Evolutionary conservation across 139 green algal species (phyloP), one percentile per base, ranked within the genome.

Genomic region (Raphidocelis subcapitata): DNA sequence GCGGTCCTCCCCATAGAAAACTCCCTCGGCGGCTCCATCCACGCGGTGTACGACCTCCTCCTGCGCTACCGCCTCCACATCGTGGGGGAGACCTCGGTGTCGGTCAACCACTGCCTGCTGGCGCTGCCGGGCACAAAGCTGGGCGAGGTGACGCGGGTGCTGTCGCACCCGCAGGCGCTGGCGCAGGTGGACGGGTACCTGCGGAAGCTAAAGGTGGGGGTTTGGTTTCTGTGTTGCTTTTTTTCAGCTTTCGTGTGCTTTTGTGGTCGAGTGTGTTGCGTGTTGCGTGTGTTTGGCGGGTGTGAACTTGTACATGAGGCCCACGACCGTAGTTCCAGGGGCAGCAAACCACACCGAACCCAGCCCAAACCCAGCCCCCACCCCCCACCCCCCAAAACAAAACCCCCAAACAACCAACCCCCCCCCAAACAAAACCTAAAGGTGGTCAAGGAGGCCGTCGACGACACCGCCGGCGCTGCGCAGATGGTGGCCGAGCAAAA

Each of bases 51-150:
- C 68, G 94, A 97, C 84, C 84, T 98, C 36, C 83, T 98, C 56
- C 79, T 97, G 67, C 75, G 84, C 18, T 95, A 94, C 76, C 74
- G 86, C 21, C 77, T 97, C 66, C 87, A 96, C 83, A 97, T 97
- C 28, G 86, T 97, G 52, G 92, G 90, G 3, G 95, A 99, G 84
- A 88, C 83, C 15, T 82, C 76, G 12, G 74, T 98, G 23, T 68
- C 80, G 14, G 92, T 99, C 33, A 89, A 94, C 73, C 96, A 99
- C 87, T 99, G 95, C 79, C 85, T 99, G 67, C 69, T 99, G 76
- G 96, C 91, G 23, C 85, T 97, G 57, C 93, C 94, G 4, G 96
- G 95, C 3, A 88, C 87, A 0, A 71, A 82, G 31, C 91, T 88
- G 56, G 56, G 64, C 3, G 89, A 98, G 57, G 65, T 99, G 47